Percentiles rank a stretch among this genome's conserved stretches.
Conservation (phyloP, 176 grass and related monocot species). For the Paspalum vaginatum region DNA sequence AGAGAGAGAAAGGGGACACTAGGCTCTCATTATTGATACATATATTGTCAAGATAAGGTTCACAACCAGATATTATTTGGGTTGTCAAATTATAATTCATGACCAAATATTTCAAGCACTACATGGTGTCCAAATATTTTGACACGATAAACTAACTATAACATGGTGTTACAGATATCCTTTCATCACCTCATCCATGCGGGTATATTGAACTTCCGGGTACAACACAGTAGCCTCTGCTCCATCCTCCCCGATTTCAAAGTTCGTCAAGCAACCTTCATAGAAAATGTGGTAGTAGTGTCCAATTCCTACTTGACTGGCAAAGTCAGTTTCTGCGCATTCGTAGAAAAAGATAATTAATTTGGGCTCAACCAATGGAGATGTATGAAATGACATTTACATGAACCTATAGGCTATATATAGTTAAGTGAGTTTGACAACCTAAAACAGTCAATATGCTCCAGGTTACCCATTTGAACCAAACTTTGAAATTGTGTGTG, state of each 20-base stretch:
- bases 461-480: too few species aligned
- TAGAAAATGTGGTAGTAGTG: constrained; percentile 70
- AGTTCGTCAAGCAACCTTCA: constrained; percentile 60
- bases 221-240: constrained; percentile 45
- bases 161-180: constrained; percentile 40
- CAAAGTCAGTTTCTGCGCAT: constrained; percentile 26
- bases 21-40: too few species aligned
- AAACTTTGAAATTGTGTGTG: background rate
- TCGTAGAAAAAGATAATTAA: too few species aligned
- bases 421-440: too few species aligned
- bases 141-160: background rate
- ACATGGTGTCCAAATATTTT: too few species aligned
- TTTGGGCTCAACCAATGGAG: background rate
- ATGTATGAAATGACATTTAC: background rate
- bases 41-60: too few species aligned
- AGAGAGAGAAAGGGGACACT: too few species aligned
- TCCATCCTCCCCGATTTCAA: constrained; percentile 47
- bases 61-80: too few species aligned
- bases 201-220: constrained; percentile 52
- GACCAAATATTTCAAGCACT: too few species aligned
- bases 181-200: constrained; percentile 43
- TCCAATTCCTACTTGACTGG: constrained; percentile 17
- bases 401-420: background rate
- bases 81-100: too few species aligned
- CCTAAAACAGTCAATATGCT: too few species aligned